Base-by-base conservation (phyloP, 805 yeast genomes). In the Kodamaea nitidulidarum region DNA sequence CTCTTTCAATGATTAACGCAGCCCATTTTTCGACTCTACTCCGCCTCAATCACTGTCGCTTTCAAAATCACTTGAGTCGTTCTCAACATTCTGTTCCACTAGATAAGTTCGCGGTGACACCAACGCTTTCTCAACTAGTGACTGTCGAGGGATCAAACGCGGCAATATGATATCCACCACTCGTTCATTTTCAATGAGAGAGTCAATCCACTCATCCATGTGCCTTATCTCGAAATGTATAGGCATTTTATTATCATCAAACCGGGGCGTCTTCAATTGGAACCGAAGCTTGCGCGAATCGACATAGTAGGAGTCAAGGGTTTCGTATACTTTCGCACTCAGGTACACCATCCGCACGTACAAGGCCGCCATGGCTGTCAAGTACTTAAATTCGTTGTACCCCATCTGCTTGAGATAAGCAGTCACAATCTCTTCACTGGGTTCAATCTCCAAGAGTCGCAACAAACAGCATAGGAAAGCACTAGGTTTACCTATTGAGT, bases 161-260 rank as follows among this genome's bases (percentile, higher is more conserved):
- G 96, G 95, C 35, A 91, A 54, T 2, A 85, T 77, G 38, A 88
- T 63, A 35, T 86, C 96, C 48, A 84, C 75, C 15, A 84, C 81
- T 43, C 87, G 70, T 27, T 75, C 76, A 25, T 73, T 66, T 1
- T 54, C 64, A 17, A 83, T 56, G 34, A 91, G 55, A 29, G 63
- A 61, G 50, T 91, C 96, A 0, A 79, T 73, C 52, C 81, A 75
- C 53, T 81, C 91, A 58, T 91, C 98, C 63, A 91, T 70, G 51
- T 78, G 73, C 4, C 51, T 51, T 15, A 67, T 22, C 15, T 66
- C 61, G 38, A 78, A 58, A 24, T 55, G 63, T 7, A 55, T 48
- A 2, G 64, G 59, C 1, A 44, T 61, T 4, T 42, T 22, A 6
- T 41, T 42, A 27, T 46, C 47, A 21, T 32, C 41, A 16, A 57